Percentiles rank a stretch among this genome's conserved stretches.
Evolutionary conservation across 768 basidiomycete genomes (phyloP).

Genomic region (Russula sp.): DNA sequence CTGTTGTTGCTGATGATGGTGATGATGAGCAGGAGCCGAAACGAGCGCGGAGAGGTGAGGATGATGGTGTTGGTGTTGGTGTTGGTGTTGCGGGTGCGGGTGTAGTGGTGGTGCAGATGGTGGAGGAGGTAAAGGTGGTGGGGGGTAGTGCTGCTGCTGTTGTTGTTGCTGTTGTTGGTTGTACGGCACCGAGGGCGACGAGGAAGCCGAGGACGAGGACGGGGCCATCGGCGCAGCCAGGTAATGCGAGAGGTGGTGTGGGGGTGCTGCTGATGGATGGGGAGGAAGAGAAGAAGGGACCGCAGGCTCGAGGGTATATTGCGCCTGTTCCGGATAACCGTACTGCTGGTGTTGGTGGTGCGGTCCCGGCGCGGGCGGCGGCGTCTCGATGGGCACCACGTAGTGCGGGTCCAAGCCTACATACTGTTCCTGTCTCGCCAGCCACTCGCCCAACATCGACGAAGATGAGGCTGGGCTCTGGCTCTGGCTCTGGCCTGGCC

Average conservation of each 20-base stretch:
- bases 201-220: neutral
- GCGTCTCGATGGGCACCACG: neutral
- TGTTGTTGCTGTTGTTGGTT: neutral
- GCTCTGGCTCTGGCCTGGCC: too few relatives aligned
- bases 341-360: neutral
- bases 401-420: constrained; percentile 9
- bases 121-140: too few relatives aligned
- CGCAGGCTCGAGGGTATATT: constrained; percentile 6
- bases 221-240: neutral
- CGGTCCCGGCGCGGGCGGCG: neutral
- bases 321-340: constrained; percentile 1
- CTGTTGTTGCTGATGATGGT: neutral
- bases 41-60: neutral
- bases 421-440: constrained; percentile 4
- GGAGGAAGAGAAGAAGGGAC: neutral
- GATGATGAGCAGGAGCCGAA: neutral
- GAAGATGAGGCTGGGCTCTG: neutral
- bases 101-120: too few relatives aligned
- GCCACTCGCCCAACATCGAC: constrained; percentile 14
- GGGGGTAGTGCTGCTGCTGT: neutral
- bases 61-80: neutral
- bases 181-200: neutral
- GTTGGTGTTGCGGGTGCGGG: neutral
- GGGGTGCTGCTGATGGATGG: neutral
- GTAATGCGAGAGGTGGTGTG: neutral